Percentiles rank a stretch among this genome's conserved stretches.
phyloP scores from a whole-genome alignment of 495 filamentous ascomycete species.

The Neurospora hispaniola region DNA sequence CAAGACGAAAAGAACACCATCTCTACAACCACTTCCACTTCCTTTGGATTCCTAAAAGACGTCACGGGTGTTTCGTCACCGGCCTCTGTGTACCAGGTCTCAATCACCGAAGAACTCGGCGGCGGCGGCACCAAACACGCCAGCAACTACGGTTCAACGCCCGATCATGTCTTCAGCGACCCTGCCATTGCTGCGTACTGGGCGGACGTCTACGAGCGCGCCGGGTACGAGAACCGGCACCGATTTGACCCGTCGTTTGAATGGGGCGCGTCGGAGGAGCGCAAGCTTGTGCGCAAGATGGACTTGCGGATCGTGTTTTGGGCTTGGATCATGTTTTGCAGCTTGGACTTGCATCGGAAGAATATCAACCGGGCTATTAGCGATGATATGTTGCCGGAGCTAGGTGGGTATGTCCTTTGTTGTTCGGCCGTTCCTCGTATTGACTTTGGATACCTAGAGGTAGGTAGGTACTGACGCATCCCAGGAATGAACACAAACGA shows the following conservation, averaged over 20 bases:
- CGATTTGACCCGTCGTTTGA: constrained; percentile 40
- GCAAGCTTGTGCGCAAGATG: constrained; percentile 36
- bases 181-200: constrained; percentile 18
- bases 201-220: constrained; percentile 22
- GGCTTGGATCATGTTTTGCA: constrained; percentile 38
- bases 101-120: background rate
- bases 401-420: constrained; percentile 9
- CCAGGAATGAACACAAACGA: constrained; percentile 37
- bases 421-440: background rate
- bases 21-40: background rate
- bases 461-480: background rate
- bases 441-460: too few relatives aligned
- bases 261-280: constrained; percentile 41
- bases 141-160: constrained; percentile 22
- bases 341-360: constrained; percentile 32
- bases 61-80: background rate
- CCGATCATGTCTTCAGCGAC: constrained; percentile 23
- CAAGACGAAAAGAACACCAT: background rate
- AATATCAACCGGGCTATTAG: constrained; percentile 38
- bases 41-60: background rate
- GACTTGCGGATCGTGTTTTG: constrained; percentile 25
- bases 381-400: constrained; percentile 31
- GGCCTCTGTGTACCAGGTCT: constrained; percentile 2
- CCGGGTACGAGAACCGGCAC: constrained; percentile 44
- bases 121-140: background rate